Percentiles rank a stretch among this genome's conserved stretches.
phyloP scores from a whole-genome alignment of 441 rosid species.

The Gossypium davidsonii region DNA sequence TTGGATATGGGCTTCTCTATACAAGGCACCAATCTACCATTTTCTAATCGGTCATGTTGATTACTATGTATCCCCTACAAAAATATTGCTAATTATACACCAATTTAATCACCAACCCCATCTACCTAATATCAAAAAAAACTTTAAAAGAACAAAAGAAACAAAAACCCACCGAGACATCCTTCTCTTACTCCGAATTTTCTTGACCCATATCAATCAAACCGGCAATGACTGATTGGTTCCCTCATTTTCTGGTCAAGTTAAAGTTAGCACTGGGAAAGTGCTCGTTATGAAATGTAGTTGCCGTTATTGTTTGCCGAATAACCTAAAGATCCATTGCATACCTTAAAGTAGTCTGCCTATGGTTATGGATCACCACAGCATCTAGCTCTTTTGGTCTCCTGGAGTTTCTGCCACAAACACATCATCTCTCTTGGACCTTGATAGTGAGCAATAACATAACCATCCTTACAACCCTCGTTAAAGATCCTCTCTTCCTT shows the following conservation, averaged over 20 bases:
- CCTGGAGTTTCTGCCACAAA: conserved; percentile 85
- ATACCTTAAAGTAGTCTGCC: background rate
- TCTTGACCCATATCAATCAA: conserved; percentile 11
- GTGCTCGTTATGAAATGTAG: background rate
- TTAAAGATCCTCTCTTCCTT: conserved; percentile 61
- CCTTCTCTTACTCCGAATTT: background rate
- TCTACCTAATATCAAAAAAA: background rate
- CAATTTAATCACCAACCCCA: background rate
- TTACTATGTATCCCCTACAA: background rate
- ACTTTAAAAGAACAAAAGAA: background rate
- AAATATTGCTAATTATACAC: conserved; percentile 4
- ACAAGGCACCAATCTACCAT: background rate
- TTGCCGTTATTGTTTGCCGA: background rate
- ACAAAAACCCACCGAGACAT: background rate
- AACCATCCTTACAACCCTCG: conserved; percentile 80
- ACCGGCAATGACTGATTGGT: background rate
- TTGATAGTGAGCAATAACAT: conserved; percentile 89
- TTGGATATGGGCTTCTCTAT: background rate
- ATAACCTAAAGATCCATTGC: background rate
- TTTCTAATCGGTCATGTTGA: background rate
- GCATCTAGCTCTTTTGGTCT: conserved; percentile 59
- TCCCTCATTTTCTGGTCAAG: background rate
- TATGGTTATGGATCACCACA: conserved; percentile 47
- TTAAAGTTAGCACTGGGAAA: background rate
- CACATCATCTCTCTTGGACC: conserved; percentile 84